Evolutionary conservation across 345 rosid species (phyloP).

Genomic region (Ricinus communis): DNA sequence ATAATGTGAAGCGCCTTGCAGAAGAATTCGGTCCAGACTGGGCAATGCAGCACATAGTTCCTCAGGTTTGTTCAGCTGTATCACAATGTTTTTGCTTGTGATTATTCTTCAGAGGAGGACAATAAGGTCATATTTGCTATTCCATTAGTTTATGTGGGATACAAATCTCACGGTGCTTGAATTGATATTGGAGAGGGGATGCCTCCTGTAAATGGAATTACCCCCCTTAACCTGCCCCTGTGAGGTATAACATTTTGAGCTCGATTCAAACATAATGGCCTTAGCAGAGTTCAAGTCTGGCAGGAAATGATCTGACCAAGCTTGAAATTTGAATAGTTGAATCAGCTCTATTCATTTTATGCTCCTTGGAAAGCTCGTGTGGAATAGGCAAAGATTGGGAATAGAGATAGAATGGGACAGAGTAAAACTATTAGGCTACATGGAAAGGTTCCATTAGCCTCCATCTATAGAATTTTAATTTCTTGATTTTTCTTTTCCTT

Average conservation of each 20-base stretch:
- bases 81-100: not conserved
- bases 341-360: not conserved
- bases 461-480: not conserved
- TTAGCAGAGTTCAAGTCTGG: not conserved
- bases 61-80: constrained; percentile 55
- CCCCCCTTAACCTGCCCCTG: no score
- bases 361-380: not conserved
- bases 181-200: no score
- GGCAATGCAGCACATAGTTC: constrained; percentile 98
- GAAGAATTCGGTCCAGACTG: constrained; percentile 98
- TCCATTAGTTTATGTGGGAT: not conserved
- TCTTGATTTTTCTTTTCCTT: not conserved
- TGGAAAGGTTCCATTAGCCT: not conserved
- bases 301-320: not conserved
- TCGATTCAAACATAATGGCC: not conserved
- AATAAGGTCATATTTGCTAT: not conserved
- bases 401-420: not conserved
- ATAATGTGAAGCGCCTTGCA: constrained; percentile 89
- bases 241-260: not conserved
- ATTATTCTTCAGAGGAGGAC: not conserved
- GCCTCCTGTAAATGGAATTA: no score
- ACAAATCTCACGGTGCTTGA: no score
- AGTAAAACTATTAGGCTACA: not conserved
- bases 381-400: not conserved
- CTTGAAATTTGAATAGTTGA: not conserved